Base-by-base conservation (phyloP, 495 filamentous ascomycete genomes). In the Penicillium roqueforti region DNA sequence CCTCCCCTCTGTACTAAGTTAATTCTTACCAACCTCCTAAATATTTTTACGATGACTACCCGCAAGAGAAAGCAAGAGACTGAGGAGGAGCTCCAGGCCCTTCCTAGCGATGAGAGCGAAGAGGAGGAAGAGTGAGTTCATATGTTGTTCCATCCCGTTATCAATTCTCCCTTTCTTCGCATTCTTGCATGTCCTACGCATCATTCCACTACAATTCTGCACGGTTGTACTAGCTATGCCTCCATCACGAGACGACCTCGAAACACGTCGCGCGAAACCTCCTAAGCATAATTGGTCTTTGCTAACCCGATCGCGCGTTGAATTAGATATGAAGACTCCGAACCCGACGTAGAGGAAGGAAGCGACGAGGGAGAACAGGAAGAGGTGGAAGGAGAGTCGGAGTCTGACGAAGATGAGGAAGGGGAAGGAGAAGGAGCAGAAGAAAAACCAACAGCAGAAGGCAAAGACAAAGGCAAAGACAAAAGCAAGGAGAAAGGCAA, bases 51-150 rank as follows among this genome's bases (percentile, higher is more conserved):
- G 19, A 83, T 84, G 81, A 78, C 80, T 13, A 83, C 82, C 60
- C 79, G 82, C 67, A 85, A 85, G 77, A 79, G 82, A 76, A 83
- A 83, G 79, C 78, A 82, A 56, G 82, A 84, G 18, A 68, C 73
- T 49, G 79, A 81, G 59, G 79, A 82, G 63, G 78, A 85, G 68
- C 76, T 85, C 47, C 74, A 79, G 55, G 78, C 81, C 20, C 79
- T 85, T 22, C 82, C 82, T 37, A 81, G 77, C 41, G 82, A 85
- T 47, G 81, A 76, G 39, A 81, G 78, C 37, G 81, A 82, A 59
- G 81, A 83, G 56, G 82, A 85, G 72, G 81, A 84, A 65, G 82
- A 84, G 81, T 84, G 74, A 80, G 80, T 75, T n/a, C n/a, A n/a
- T n/a, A n/a, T n/a, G n/a, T n/a, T 18, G 5, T 39, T 26, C 18